A percentile compares a stretch with the other conserved stretches of the same genome.
Evolutionary conservation across 2,329 filamentous ascomycete species (phyloP).

Genomic region (Shiraia bambusicola): DNA sequence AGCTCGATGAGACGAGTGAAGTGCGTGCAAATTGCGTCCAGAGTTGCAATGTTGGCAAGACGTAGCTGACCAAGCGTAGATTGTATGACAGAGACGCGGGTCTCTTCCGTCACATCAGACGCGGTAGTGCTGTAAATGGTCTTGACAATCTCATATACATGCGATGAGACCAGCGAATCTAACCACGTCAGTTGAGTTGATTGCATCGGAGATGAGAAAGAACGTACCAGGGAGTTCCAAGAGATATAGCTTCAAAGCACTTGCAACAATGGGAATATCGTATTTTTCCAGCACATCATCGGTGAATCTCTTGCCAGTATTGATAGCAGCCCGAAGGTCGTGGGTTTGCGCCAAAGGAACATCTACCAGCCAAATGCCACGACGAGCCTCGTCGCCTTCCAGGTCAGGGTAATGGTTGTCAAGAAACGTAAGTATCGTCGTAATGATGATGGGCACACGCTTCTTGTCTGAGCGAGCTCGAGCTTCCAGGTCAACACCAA

Average conservation of each 20-base stretch:
- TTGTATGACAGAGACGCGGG: conserved; percentile 86
- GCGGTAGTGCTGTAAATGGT: conserved; percentile 91
- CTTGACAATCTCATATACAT: conserved; percentile 98
- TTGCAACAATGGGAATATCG: conserved; percentile 91
- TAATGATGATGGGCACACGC: conserved; percentile 88
- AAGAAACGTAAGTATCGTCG: conserved; percentile 88
- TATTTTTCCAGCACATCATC: conserved; percentile 79
- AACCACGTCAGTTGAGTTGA: conserved; percentile 21
- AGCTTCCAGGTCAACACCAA: conserved; percentile 96
- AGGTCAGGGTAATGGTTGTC: conserved; percentile 97
- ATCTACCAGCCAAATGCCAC: conserved; percentile 91
- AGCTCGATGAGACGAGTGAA: conserved; percentile 96
- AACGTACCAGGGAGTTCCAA: conserved; percentile 84
- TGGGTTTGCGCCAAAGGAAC: conserved; percentile 84
- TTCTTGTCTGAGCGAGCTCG: conserved; percentile 91
- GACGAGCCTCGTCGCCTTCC: conserved; percentile 89
- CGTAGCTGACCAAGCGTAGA: conserved; percentile 93
- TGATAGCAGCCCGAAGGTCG: conserved; percentile 77
- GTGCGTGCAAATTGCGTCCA: conserved; percentile 97
- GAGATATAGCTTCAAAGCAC: conserved; percentile 89
- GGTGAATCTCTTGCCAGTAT: conserved; percentile 79
- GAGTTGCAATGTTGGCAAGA: conserved; percentile 96
- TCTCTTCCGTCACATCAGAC: conserved; percentile 63
- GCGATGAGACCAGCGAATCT: conserved; percentile 98
- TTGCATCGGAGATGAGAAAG: not conserved